phyloP scores from a whole-genome alignment of 768 basidiomycete species.

The Termitomyces sp. region DNA sequence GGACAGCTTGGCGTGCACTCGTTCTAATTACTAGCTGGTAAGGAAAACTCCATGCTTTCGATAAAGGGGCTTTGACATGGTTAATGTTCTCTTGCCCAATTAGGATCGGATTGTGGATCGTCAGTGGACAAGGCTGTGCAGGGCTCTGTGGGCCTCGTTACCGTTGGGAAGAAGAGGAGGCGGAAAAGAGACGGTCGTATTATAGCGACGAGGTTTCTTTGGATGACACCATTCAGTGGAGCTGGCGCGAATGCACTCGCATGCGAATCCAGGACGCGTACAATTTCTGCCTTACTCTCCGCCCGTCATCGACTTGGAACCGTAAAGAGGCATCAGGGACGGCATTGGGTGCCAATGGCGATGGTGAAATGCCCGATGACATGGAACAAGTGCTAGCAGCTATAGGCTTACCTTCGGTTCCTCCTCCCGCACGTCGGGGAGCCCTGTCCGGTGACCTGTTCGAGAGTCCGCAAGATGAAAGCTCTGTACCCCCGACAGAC shows the following conservation, averaged over 20 bases:
- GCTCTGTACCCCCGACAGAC: conserved; percentile 10
- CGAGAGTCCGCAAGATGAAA: conserved; percentile 38
- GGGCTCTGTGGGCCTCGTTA: conserved; percentile 83
- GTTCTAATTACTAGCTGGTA: conserved; percentile 72
- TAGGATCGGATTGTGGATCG: conserved; percentile 76
- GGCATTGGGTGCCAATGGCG: conserved; percentile 16
- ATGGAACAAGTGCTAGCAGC: conserved; percentile 59
- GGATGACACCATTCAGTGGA: conserved; percentile 66
- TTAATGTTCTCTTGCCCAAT: conserved; percentile 1
- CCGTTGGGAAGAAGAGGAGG: conserved; percentile 80
- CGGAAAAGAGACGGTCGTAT: conserved; percentile 52
- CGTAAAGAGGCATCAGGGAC: conserved; percentile 23
- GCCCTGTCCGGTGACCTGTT: conserved; percentile 67
- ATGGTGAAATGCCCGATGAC: conserved; percentile 39
- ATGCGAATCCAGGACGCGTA: conserved; percentile 74
- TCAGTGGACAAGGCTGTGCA: conserved; percentile 73
- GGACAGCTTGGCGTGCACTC: conserved; percentile 73
- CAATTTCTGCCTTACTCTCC: conserved; percentile 64
- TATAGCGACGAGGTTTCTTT: conserved; percentile 48
- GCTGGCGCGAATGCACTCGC: conserved; percentile 71
- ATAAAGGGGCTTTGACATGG: neutral
- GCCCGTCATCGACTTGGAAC: conserved; percentile 30
- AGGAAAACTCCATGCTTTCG: conserved; percentile 17
- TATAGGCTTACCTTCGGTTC: conserved; percentile 46
- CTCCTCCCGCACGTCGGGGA: conserved; percentile 52